Conservation (phyloP, 2,329 filamentous ascomycete genomes). For the Colletotrichum ledebouriae region DNA sequence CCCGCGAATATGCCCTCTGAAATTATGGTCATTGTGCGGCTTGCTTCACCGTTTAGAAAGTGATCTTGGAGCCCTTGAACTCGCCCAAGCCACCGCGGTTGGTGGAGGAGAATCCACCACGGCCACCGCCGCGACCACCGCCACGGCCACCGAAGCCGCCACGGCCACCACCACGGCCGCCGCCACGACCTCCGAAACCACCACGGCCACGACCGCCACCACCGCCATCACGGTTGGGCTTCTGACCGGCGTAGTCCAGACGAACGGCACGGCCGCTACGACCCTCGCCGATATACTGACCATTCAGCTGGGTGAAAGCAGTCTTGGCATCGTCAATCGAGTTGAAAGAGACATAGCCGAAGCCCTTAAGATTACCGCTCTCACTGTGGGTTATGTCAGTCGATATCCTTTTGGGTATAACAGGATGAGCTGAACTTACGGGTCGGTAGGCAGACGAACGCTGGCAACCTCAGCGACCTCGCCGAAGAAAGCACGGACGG, state of each 20-base stretch:
- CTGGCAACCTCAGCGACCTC: conserved; percentile 79
- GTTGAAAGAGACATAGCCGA: conserved; percentile 89
- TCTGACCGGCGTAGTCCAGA: conserved; percentile 83
- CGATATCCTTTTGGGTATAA: not conserved
- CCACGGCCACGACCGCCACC: conserved; percentile 66
- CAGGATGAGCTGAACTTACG: conserved; percentile 59
- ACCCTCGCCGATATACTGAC: conserved; percentile 71
- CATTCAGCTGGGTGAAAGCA: conserved; percentile 79
- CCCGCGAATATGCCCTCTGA: conserved; percentile 61
- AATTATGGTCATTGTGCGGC: conserved; percentile 52
- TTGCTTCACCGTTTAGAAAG: conserved; percentile 63
- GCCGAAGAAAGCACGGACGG: conserved; percentile 80
- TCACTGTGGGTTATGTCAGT: conserved; percentile 66
- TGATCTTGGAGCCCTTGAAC: conserved; percentile 81
- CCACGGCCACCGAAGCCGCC: conserved; percentile 64
- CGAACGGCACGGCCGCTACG: conserved; percentile 81
- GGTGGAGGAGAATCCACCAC: conserved; percentile 63
- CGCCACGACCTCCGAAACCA: conserved; percentile 65
- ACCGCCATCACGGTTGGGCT: conserved; percentile 67
- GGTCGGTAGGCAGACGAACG: conserved; percentile 90
- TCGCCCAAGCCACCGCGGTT: conserved; percentile 58
- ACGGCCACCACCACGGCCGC: conserved; percentile 60
- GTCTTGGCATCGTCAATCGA: conserved; percentile 86
- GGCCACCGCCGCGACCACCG: conserved; percentile 66
- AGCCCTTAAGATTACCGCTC: conserved; percentile 87